Percentiles rank a stretch among this genome's conserved stretches.
These are phyloP conservation scores for Mycogone perniciosa DNA, from an alignment of 2,329 filamentous ascomycete species.

Conservation along the genomic window DNA sequence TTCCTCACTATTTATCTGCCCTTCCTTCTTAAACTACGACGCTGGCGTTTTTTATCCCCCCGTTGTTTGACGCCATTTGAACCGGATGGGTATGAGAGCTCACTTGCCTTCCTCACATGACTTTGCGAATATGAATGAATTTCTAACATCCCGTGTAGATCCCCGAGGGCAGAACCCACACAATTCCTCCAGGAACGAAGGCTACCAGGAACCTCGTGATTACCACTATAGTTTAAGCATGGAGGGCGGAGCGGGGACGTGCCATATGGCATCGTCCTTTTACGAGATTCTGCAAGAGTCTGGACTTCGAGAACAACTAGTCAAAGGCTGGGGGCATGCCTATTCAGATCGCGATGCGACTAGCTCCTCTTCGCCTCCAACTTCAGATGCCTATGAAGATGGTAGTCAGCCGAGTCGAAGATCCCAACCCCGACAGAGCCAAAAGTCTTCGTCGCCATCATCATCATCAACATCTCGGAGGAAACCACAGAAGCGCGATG, in stretches of 20 bases:
- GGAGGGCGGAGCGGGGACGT: constrained; percentile 4
- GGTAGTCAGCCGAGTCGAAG: not conserved
- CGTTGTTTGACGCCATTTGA: not conserved
- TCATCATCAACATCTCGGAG: constrained; percentile 2
- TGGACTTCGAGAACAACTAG: constrained; percentile 6
- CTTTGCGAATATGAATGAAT: too few relatives aligned
- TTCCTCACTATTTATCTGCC: too few relatives aligned
- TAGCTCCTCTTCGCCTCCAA: constrained; percentile 3
- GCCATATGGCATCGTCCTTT: constrained; percentile 10
- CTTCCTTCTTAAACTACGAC: not conserved
- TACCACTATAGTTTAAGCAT: not conserved
- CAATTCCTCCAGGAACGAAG: not conserved
- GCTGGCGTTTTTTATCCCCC: not conserved
- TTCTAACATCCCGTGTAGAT: constrained; percentile 5
- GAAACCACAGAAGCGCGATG: not conserved
- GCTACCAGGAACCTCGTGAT: not conserved
- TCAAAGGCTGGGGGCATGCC: constrained; percentile 5
- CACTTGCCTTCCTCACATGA: not conserved
- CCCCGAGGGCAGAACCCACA: not conserved
- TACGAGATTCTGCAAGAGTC: constrained; percentile 12
- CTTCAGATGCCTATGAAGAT: not conserved
- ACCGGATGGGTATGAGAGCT: not conserved
- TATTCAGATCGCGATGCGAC: not conserved
- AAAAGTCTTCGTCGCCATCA: not conserved
- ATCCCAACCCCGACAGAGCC: constrained; percentile 1